Evolutionary conservation across 1,284 basidiomycete genomes (phyloP).

Genomic region (Papiliotrema terrestris): DNA sequence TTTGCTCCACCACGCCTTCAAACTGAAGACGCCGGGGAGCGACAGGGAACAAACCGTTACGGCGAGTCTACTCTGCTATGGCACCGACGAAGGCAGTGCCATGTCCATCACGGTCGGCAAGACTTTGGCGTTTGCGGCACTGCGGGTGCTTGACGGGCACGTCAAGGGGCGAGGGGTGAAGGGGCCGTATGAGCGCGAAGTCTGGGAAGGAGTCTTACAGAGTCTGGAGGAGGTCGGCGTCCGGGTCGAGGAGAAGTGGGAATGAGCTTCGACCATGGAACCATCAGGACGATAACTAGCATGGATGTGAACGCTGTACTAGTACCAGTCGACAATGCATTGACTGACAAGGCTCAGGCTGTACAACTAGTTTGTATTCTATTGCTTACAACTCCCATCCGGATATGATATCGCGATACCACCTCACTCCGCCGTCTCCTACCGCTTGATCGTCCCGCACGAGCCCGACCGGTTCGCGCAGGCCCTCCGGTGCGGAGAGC

Average conservation of each 20-base stretch:
- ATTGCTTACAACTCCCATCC: constrained; percentile 43
- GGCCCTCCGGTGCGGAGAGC: constrained; percentile 45
- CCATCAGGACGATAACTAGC: not conserved
- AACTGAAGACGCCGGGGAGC: constrained; percentile 16
- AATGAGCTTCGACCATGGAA: not conserved
- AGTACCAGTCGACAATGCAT: not conserved
- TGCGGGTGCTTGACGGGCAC: constrained; percentile 66
- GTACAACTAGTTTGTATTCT: not conserved
- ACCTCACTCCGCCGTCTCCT: constrained; percentile 57
- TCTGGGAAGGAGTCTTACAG: constrained; percentile 63
- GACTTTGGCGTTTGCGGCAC: constrained; percentile 74
- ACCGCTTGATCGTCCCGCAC: constrained; percentile 67
- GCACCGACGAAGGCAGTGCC: constrained; percentile 63
- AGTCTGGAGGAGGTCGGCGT: constrained; percentile 63
- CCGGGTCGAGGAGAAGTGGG: constrained; percentile 60
- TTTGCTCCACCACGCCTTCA: constrained; percentile 78
- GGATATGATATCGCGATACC: constrained; percentile 67
- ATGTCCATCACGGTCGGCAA: constrained; percentile 89
- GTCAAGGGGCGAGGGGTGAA: constrained; percentile 62
- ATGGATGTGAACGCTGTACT: not conserved
- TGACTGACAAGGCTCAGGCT: not conserved
- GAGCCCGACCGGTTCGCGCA: constrained; percentile 36
- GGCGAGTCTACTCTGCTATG: constrained; percentile 70
- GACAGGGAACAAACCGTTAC: constrained; percentile 61
- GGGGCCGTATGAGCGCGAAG: constrained; percentile 59